Conservation (phyloP, 306 rosid species). For the Acmispon strigosus region DNA sequence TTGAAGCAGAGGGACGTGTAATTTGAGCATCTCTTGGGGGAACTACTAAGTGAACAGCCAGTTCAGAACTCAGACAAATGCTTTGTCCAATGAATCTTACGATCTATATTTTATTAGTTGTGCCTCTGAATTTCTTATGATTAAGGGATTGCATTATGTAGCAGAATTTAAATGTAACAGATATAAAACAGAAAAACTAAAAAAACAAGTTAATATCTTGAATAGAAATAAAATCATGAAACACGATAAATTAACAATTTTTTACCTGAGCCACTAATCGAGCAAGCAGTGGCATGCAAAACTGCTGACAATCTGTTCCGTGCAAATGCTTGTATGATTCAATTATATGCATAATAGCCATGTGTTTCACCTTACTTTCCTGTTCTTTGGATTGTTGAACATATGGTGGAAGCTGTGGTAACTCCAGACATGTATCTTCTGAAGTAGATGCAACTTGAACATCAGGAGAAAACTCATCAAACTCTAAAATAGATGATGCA, state of each 20-base stretch:
- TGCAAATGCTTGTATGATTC: constrained; percentile 56
- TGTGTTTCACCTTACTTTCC: constrained; percentile 47
- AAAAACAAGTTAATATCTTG: neutral
- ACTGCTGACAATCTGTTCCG: constrained; percentile 61
- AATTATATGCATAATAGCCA: constrained; percentile 68
- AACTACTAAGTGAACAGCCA: no score
- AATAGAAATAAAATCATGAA: neutral
- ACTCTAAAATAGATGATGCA: constrained; percentile 45
- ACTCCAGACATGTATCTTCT: constrained; percentile 76
- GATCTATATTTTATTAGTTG: neutral
- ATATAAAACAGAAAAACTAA: neutral
- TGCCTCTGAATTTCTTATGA: neutral
- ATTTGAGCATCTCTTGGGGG: no score
- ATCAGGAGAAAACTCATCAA: constrained; percentile 55
- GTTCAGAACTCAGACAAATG: neutral
- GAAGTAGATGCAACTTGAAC: constrained; percentile 45
- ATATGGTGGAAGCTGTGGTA: constrained; percentile 73
- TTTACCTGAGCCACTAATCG: constrained; percentile 93
- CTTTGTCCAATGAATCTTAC: constrained; percentile 1
- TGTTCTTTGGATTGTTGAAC: constrained; percentile 71
- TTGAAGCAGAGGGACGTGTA: no score
- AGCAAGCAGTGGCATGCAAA: constrained; percentile 77
- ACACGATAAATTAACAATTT: neutral
- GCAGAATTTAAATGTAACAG: neutral
- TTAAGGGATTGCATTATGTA: neutral